These are phyloP conservation scores for Aspergillus candidus DNA, from an alignment of 2,329 filamentous ascomycete genomes.

Conservation along the genomic window DNA sequence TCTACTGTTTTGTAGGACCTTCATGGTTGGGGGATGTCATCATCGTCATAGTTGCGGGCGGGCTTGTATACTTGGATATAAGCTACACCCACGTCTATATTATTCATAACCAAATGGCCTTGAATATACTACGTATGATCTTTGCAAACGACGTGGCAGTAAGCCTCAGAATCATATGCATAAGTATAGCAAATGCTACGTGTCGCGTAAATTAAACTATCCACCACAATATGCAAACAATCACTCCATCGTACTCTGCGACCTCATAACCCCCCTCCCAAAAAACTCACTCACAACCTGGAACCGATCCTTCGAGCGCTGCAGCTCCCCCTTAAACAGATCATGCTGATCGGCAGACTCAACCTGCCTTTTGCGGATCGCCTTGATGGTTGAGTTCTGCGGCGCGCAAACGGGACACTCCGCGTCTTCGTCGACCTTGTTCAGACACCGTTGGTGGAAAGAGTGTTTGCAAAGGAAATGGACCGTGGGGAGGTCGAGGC, in stretches of 20 bases:
- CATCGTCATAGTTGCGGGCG: no score
- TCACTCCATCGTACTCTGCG: constrained; percentile 32
- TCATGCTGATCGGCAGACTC: constrained; percentile 85
- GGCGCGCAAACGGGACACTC: constrained; percentile 83
- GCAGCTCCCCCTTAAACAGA: constrained; percentile 75
- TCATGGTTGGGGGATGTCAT: no score
- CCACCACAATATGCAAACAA: background rate
- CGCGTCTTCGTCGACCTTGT: constrained; percentile 56
- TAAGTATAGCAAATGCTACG: background rate
- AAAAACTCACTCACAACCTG: constrained; percentile 93
- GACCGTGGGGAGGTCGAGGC: constrained; percentile 79
- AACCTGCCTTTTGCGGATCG: constrained; percentile 77
- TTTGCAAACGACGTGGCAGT: no score
- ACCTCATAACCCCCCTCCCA: constrained; percentile 79
- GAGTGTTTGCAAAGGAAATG: constrained; percentile 97
- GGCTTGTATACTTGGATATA: no score
- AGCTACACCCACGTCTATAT: no score
- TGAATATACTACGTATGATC: no score
- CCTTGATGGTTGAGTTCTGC: constrained; percentile 80
- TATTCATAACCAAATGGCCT: no score
- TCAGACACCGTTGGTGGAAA: constrained; percentile 88
- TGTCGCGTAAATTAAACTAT: constrained; percentile 1
- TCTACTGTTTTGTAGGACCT: no score
- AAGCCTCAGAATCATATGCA: no score
- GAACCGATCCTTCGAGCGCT: constrained; percentile 73